Evolutionary conservation across 106 monocot genomes (phyloP).

Genomic region (Ottelia alismoides): DNA sequence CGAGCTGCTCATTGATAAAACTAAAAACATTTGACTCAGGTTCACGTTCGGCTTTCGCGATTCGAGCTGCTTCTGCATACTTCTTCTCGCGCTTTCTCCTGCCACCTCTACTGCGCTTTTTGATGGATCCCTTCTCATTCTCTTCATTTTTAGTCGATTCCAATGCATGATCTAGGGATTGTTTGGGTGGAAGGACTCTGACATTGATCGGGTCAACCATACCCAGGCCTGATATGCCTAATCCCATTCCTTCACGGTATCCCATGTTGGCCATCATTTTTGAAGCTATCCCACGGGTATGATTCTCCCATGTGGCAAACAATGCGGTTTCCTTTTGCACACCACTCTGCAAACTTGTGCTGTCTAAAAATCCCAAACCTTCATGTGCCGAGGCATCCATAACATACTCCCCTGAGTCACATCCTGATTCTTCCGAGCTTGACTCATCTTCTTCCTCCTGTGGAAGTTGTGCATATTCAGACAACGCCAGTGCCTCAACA

Average conservation of each 20-base stretch:
- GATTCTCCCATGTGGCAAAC: slow-evolving; percentile 95
- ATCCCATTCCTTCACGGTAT: slow-evolving; percentile 81
- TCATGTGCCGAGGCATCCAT: slow-evolving; percentile 17
- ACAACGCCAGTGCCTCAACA: slow-evolving; percentile 39
- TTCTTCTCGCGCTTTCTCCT: slow-evolving; percentile 68
- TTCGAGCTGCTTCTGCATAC: slow-evolving; percentile 47
- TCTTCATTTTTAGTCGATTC: slow-evolving; percentile 20
- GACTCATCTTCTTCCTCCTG: slow-evolving; percentile 23
- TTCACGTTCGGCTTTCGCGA: slow-evolving; percentile 42
- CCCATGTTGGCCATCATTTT: slow-evolving; percentile 99
- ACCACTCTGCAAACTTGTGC: slow-evolving; percentile 44
- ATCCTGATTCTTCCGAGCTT: slow-evolving; percentile 20
- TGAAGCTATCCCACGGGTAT: slow-evolving; percentile 88
- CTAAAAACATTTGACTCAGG: slow-evolving; percentile 50
- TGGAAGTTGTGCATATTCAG: slow-evolving; percentile 49
- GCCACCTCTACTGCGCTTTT: slow-evolving; percentile 76
- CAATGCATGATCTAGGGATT: slow-evolving; percentile 72
- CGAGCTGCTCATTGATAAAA: slow-evolving; percentile 86
- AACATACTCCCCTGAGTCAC: slow-evolving; percentile 27
- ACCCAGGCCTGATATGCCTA: slow-evolving; percentile 80
- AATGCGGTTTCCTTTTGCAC: slow-evolving; percentile 73
- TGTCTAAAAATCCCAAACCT: slow-evolving; percentile 60
- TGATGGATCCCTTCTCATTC: slow-evolving; percentile 8
- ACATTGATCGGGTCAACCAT: slow-evolving; percentile 61
- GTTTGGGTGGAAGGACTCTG: slow-evolving; percentile 61